These are phyloP conservation scores for Coniella vitis DNA, from an alignment of 2,329 filamentous ascomycete genomes.

Conservation along the genomic window DNA sequence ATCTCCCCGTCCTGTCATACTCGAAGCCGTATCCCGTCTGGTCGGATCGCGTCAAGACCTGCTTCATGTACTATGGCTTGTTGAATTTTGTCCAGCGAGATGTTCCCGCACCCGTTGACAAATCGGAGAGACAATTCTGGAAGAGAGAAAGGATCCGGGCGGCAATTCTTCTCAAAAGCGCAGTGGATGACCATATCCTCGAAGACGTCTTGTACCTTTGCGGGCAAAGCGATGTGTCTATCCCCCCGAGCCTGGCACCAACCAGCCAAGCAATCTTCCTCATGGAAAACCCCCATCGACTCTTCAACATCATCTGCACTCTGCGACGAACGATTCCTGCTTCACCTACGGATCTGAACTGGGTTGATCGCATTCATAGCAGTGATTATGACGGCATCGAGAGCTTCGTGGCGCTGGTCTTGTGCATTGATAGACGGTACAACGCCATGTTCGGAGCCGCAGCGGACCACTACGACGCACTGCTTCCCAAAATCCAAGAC, in stretches of 20 bases:
- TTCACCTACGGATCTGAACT: constrained; percentile 4
- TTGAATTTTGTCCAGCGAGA: constrained; percentile 12
- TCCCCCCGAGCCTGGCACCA: neutral
- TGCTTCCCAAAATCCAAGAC: constrained; percentile 12
- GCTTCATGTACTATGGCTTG: constrained; percentile 12
- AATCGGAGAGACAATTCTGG: neutral
- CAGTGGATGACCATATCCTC: constrained; percentile 14
- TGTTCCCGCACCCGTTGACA: neutral
- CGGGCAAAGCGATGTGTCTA: neutral
- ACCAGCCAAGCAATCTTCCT: neutral
- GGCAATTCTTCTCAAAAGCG: constrained; percentile 5
- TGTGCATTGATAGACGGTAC: constrained; percentile 10
- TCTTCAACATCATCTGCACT: constrained; percentile 8
- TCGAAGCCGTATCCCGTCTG: constrained; percentile 6
- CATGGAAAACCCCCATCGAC: constrained; percentile 6
- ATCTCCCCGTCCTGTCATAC: constrained; percentile 10
- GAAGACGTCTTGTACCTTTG: constrained; percentile 11
- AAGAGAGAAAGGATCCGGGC: constrained; percentile 7
- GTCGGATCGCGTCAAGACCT: constrained; percentile 8
- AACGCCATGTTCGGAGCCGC: constrained; percentile 7
- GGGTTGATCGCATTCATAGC: constrained; percentile 10
- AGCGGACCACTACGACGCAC: constrained; percentile 10
- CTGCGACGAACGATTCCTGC: constrained; percentile 6
- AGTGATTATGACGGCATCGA: constrained; percentile 13
- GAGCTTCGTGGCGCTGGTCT: constrained; percentile 11